Base-by-base conservation (phyloP, 768 basidiomycete species). In the Coprinopsis marcescibilis region DNA sequence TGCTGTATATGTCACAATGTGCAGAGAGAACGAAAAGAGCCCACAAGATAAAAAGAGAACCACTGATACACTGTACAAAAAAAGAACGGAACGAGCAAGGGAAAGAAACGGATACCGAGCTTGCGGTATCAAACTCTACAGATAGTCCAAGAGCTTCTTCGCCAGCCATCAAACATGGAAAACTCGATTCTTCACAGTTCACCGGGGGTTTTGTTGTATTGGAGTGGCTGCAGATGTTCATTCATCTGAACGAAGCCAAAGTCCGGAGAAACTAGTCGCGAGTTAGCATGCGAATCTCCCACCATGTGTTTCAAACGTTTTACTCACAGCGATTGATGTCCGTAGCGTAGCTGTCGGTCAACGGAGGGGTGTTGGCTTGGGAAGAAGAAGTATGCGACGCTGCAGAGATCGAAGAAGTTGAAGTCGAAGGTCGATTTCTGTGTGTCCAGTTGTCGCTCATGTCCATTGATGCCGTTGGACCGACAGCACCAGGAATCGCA, bases 271-370 rank as follows among this genome's bases (percentile, higher is more conserved):
- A 83, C 86, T 51, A 45, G 42, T 53, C 45, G 33, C 46, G 43
- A 45, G 45, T 53, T 43, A 53, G 52, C 49, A 53, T 49, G 46
- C 43, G 49, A 29, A 52, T 19, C 39, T 43, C 40, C 20, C 15
- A 36, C 15, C 23, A 21, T 7, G 37, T 32, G 33, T 36, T n/a
- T n/a, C n/a, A n/a, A 41, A 27, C 20, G 23, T 35, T 13, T 10
- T 21, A 85, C 87, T 83, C 70, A 89, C 87, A 89, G 65, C 87
- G 80, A 60, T 81, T 85, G 62, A 89, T 85, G 65, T 86, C 84
- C 47, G 84, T 81, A n/a, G n/a, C n/a, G 53, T 80, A 83, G 50
- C 74, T 80, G 45, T 82, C 80, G 48, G 82, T 75, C 47, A 84
- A 76, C 20, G 86, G 87, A 26, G 84, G 84, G 21, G 87, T 90